A percentile compares a stretch with the other conserved stretches of the same genome.
phyloP scores from a whole-genome alignment of 768 basidiomycete genomes.

The Pleurotus djamor region DNA sequence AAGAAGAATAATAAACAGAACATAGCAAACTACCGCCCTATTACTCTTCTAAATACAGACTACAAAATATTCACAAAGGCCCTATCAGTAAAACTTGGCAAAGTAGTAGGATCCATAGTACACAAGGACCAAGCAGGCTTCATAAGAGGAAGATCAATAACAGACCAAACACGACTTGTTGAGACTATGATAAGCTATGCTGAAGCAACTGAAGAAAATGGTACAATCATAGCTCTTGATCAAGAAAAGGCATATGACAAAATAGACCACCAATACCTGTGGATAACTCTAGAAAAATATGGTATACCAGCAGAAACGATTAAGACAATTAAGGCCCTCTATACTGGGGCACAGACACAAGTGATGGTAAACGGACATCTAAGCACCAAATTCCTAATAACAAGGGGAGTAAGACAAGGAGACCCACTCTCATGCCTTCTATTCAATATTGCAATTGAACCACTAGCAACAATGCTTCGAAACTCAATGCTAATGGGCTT shows the following conservation, averaged over 20 bases:
- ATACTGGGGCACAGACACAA: constrained; percentile 22
- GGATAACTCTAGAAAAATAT: constrained; percentile 17
- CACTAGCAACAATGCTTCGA: constrained; percentile 27
- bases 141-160: constrained; percentile 24
- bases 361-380: constrained; percentile 29
- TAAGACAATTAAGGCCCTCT: constrained; percentile 22
- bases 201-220: constrained; percentile 19
- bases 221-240: constrained; percentile 25
- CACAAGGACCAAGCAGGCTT: constrained; percentile 38
- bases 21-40: constrained; percentile 33
- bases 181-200: constrained; percentile 19
- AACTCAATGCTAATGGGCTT: constrained; percentile 25
- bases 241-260: constrained; percentile 40
- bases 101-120: constrained; percentile 15
- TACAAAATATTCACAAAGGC: constrained; percentile 30
- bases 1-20: constrained; percentile 32
- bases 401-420: constrained; percentile 32
- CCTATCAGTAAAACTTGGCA: constrained; percentile 16
- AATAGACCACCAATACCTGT: constrained; percentile 27
- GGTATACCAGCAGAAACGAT: constrained; percentile 25
- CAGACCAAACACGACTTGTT: constrained; percentile 25
- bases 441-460: constrained; percentile 38
- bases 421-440: constrained; percentile 37
- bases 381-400: constrained; percentile 20
- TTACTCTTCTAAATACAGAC: constrained; percentile 33